Evolutionary conservation across 192 early-diverging fungal species (phyloP), one percentile per base, ranked within the genome.

Genomic region (Phlyctochytrium arcticum): DNA sequence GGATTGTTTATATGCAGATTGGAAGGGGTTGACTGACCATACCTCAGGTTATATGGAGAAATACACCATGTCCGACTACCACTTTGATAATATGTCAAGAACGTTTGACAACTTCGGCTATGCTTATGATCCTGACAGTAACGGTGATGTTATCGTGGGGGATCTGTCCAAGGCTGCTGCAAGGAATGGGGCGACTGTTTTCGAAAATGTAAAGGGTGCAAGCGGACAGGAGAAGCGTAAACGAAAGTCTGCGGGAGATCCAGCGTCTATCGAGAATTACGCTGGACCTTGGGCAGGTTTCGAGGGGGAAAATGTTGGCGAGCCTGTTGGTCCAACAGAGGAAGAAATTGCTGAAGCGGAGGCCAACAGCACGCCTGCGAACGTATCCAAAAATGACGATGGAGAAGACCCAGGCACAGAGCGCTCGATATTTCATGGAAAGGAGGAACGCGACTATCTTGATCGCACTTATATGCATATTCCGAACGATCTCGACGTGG

Each of bases 401-500:
- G 73, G 71, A 55, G 60, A 62, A 65, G 64, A 75, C 50, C 60
- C 60, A 67, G 72, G 89, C 82, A 50, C 76, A 5, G 97, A 99
- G 73, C 89, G 76, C 51, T 88, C 91, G 1, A 77, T 70, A 19
- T 94, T 97, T 74, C 95, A 99, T 68, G 94, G 93, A 32, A 87
- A 87, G 70, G 58, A 84, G 0, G 90, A 92, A 71, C 78, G 73
- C 32, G 95, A 99, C 75, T 98, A 97, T 77, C 81, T 91, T 63
- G 95, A 95, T 24, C 73, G 97, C 46, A 95, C 95, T 6, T 99
- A 98, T 65, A 94, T 99, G 90, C 90, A 92, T 67, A 87, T 92
- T 0, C 97, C 97, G n/a, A 76, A 78, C 39, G 95, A 96, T 75
- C 71, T 94, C 54, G 87, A 70, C 51, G 80, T 85, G 57, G 89